phyloP scores from a whole-genome alignment of 2,329 filamentous ascomycete genomes.

The Pyrenochaeta sp. region DNA sequence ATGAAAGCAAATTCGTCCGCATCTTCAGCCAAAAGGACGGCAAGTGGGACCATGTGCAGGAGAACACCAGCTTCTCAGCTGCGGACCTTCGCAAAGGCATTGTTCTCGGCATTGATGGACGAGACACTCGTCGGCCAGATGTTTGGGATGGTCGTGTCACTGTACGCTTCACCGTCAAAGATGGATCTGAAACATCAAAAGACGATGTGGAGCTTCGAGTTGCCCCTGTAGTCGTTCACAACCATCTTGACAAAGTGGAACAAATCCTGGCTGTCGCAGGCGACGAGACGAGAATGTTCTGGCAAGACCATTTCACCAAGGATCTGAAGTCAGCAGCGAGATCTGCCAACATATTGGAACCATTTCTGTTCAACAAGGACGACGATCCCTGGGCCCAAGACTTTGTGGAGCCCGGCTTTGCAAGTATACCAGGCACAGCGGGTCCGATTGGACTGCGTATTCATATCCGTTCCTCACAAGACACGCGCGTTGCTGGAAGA shows the following conservation, averaged over 20 bases:
- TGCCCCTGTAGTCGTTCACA: constrained; percentile 50
- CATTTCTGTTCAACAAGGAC: constrained; percentile 29
- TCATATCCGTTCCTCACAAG: constrained; percentile 38
- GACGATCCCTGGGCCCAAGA: constrained; percentile 52
- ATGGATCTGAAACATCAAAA: constrained; percentile 12
- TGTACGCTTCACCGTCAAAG: constrained; percentile 37
- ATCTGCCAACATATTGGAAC: constrained; percentile 13
- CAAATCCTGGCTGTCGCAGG: constrained; percentile 32
- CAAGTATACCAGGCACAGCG: constrained; percentile 49
- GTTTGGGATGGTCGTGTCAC: constrained; percentile 19
- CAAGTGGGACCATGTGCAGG: constrained; percentile 7
- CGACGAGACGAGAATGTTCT: constrained; percentile 7
- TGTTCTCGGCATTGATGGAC: constrained; percentile 48
- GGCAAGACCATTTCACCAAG: constrained; percentile 22
- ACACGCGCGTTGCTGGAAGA: constrained; percentile 33
- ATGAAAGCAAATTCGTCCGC: constrained; percentile 9
- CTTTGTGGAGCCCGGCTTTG: constrained; percentile 50
- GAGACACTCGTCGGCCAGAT: constrained; percentile 27
- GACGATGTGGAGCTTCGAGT: constrained; percentile 46
- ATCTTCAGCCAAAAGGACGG: constrained; percentile 9
- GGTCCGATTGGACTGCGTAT: constrained; percentile 44
- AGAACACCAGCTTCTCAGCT: constrained; percentile 33
- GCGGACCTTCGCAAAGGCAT: constrained; percentile 39
- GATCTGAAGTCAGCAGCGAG: constrained; percentile 16
- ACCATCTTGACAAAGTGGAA: constrained; percentile 43